Evolutionary conservation across 768 basidiomycete species (phyloP), one percentile per base, ranked within the genome.

Genomic region (Pisolithus tinctorius): DNA sequence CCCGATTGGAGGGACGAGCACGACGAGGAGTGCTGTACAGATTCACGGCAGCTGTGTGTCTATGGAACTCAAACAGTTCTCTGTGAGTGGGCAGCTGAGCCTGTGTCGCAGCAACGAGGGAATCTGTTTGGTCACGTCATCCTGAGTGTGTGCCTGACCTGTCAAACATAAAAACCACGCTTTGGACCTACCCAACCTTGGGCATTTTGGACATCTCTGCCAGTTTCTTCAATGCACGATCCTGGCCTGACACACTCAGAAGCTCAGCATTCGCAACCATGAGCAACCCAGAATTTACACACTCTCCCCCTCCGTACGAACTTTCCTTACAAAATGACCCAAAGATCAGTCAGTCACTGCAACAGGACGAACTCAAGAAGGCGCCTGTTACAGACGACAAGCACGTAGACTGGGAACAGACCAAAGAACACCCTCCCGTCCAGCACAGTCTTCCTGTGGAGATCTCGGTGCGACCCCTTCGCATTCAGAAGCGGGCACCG

Each of bases 261-360:
- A 48, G 48, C 31, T 23, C n/a, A 34, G 45, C 7, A 7, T 31
- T 38, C 26, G 13, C 36, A 37, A 43, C 42, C 17, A 67, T 69
- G 66, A 58, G 42, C 53, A 49, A 68, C 13, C 51, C 26, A 34
- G 34, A 34, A 20, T 64, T 59, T 44, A 46, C 60, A 3, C 71
- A 67, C 1, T 68, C 66, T 3, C 75, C 75, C 1, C 74, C 75
- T 1, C 64, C 75, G 1, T 77, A 77, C 61, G 67, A 75, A 46
- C 53, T 61, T 49, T 68, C 70, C 9, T 59, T 71, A 20, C 60
- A 68, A 39, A 79, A 76, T 44, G 80, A 85, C 61, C 75, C 69
- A 45, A 85, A 83, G 65, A 67, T 76, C 39, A 60, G 72, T 2
- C 65, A 67, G 45, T 44, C 54, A 20, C 20, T 47, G 2, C 61